Percentiles rank a stretch among this genome's conserved stretches.
These are phyloP conservation scores for Pyricularia sp. DNA, from an alignment of 2,329 filamentous ascomycete genomes.

Conservation along the genomic window DNA sequence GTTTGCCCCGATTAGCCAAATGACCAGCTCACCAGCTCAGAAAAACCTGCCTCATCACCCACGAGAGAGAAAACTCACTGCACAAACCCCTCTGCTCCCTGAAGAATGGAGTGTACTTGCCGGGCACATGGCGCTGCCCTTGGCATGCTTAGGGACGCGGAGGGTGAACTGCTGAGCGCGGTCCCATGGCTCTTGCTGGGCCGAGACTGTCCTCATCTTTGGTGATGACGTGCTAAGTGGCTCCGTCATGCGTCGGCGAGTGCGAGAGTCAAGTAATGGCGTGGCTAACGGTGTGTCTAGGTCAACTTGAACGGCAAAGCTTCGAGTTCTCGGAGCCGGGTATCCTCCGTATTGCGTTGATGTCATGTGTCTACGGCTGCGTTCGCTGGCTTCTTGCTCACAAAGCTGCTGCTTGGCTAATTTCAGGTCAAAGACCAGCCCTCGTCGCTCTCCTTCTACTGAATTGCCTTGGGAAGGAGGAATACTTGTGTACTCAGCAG, in stretches of 20 bases:
- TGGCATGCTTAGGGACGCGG: constrained; percentile 39
- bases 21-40: too few relatives aligned
- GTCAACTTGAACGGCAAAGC: not conserved
- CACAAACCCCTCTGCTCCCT: constrained; percentile 38
- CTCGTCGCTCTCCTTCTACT: not conserved
- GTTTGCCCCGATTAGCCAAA: not conserved
- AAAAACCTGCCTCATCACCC: not conserved
- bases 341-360: not conserved
- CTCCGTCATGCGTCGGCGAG: not conserved
- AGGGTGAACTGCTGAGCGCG: constrained; percentile 30
- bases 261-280: not conserved
- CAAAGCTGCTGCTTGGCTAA: not conserved
- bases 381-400: not conserved
- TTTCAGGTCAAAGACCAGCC: not conserved
- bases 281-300: not conserved
- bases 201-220: not conserved
- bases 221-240: not conserved
- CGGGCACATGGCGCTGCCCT: constrained; percentile 42
- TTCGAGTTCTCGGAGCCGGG: not conserved
- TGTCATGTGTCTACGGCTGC: not conserved
- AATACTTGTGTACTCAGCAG: not conserved
- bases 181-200: not conserved
- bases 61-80: constrained; percentile 17
- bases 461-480: not conserved
- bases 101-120: constrained; percentile 33